phyloP scores from a whole-genome alignment of 306 rosid species.

The Castanea mollissima region DNA sequence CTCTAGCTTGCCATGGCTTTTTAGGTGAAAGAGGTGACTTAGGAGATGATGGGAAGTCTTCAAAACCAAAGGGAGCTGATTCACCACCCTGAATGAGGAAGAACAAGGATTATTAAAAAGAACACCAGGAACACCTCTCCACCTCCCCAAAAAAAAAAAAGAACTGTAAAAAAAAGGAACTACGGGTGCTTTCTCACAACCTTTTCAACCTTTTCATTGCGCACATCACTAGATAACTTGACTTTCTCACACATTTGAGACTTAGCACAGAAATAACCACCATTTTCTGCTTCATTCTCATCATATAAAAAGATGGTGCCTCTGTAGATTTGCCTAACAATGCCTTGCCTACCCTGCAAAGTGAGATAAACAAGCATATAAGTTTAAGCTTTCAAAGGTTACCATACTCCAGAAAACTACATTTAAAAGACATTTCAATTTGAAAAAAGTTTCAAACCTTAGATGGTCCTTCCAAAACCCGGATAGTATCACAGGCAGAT shows the following conservation, averaged over 20 bases:
- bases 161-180: not conserved
- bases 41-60: slow-evolving; percentile 74
- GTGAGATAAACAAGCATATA: slow-evolving; percentile 20
- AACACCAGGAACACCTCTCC: slow-evolving; percentile 5
- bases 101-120: slow-evolving; percentile 19
- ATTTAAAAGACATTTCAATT: not conserved
- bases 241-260: slow-evolving; percentile 81
- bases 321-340: slow-evolving; percentile 73
- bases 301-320: slow-evolving; percentile 67
- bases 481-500: slow-evolving; percentile 64
- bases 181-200: slow-evolving; percentile 5
- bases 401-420: slow-evolving; percentile 7
- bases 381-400: slow-evolving; percentile 11
- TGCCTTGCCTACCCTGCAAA: slow-evolving; percentile 85
- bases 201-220: slow-evolving; percentile 63
- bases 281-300: slow-evolving; percentile 63
- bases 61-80: slow-evolving; percentile 48
- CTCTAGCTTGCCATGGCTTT: slow-evolving; percentile 73
- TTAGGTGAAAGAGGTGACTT: slow-evolving; percentile 86
- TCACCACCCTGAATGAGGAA: slow-evolving; percentile 60
- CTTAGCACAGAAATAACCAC: slow-evolving; percentile 78
- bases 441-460: slow-evolving; percentile 51
- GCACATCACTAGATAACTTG: slow-evolving; percentile 46
- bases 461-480: slow-evolving; percentile 66
- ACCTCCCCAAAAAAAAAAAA: not conserved